Conservation (phyloP, 2,329 filamentous ascomycete species). For the Tolypocladium inflatum region DNA sequence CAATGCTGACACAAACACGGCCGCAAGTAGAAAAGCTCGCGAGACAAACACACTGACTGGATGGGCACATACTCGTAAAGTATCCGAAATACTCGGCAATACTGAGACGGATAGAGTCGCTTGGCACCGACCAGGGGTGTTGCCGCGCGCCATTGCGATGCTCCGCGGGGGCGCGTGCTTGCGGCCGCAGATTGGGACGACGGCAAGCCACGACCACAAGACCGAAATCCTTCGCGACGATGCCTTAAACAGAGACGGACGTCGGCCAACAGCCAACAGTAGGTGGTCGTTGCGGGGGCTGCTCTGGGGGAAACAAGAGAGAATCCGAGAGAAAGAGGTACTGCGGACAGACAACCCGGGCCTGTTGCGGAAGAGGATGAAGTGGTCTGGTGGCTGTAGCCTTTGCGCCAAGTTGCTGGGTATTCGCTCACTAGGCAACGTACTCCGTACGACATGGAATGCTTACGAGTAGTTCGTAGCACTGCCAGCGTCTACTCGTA, state of each 20-base stretch:
- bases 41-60: not conserved
- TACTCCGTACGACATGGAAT: not conserved
- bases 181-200: not conserved
- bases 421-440: no score
- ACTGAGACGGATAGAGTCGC: not conserved
- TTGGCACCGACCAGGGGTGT: not conserved
- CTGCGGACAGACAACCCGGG: no score
- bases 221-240: not conserved
- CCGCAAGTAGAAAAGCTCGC: not conserved
- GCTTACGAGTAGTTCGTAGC: not conserved
- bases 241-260: not conserved
- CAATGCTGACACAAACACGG: not conserved
- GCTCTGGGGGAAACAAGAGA: no score
- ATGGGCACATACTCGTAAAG: not conserved
- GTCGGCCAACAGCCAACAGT: not conserved
- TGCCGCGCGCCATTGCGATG: not conserved
- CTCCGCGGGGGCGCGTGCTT: not conserved
- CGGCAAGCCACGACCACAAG: not conserved
- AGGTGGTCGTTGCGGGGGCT: not conserved
- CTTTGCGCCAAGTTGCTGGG: not conserved
- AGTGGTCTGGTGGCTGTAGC: not conserved
- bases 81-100: not conserved
- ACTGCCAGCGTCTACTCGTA: not conserved
- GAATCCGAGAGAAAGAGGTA: no score
- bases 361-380: not conserved